A percentile compares a stretch with the other conserved stretches of the same genome.
Evolutionary conservation across 129 eudicot species (phyloP).

Genomic region (Artemisia tridentata): DNA sequence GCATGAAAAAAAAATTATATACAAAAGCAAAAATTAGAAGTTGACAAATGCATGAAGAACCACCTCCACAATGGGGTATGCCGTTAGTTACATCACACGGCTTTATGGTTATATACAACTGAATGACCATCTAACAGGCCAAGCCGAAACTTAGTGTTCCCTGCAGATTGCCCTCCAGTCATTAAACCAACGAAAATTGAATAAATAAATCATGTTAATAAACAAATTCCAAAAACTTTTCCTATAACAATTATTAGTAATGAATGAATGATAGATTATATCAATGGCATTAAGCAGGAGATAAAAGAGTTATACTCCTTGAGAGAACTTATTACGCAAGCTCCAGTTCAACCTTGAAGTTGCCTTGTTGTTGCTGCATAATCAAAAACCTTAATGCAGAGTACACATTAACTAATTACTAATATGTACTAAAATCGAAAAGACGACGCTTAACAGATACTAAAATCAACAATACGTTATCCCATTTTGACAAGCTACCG

Average conservation of each 20-base stretch:
- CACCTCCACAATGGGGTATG: constrained; percentile 11
- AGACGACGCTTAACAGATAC: background rate
- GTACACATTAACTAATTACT: background rate
- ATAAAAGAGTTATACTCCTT: background rate
- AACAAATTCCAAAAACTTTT: background rate
- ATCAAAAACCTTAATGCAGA: constrained; percentile 3
- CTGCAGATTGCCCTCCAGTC: constrained; percentile 2
- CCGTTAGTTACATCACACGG: constrained; percentile 7
- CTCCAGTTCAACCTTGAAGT: constrained; percentile 1
- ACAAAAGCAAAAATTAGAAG: background rate
- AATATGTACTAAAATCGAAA: background rate
- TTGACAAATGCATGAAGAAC: constrained; percentile 1
- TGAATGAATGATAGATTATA: background rate
- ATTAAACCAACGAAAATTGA: background rate
- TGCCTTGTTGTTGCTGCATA: constrained; percentile 1
- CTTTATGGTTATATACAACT: background rate
- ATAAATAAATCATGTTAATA: background rate
- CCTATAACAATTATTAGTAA: background rate
- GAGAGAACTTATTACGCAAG: background rate
- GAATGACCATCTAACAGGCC: background rate
- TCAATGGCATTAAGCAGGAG: background rate
- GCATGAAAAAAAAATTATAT: background rate
- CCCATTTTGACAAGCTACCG: no score
- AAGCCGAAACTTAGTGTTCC: background rate
- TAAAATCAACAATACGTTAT: no score